phyloP scores from a whole-genome alignment of 164 flowering plant genomes.

The Tetrastigma voinierianum region DNA sequence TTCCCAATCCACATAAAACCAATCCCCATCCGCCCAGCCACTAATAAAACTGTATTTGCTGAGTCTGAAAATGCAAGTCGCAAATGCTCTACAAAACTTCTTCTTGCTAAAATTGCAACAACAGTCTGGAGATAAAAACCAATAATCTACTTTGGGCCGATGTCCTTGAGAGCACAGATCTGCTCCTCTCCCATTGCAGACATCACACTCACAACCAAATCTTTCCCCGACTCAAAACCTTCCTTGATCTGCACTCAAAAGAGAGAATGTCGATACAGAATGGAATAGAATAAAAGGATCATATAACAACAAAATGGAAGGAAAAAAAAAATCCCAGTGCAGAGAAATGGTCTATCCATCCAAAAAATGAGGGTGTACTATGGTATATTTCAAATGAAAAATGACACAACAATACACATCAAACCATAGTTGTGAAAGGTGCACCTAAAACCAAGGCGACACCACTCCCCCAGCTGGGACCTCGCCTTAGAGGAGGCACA shows the following conservation, averaged over 20 bases:
- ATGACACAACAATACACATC: too few species aligned
- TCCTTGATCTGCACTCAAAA: constrained; percentile 29
- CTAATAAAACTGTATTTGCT: neutral
- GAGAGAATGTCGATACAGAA: neutral
- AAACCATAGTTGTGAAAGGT: too few species aligned
- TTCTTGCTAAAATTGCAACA: neutral
- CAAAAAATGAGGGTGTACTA: too few species aligned
- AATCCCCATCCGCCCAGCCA: neutral
- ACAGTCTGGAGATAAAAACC: neutral
- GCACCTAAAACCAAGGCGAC: too few species aligned
- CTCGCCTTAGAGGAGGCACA: too few species aligned
- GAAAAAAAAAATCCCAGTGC: too few species aligned
- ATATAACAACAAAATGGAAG: too few species aligned
- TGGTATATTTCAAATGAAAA: too few species aligned
- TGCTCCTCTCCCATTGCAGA: constrained; percentile 48
- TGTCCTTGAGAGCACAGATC: constrained; percentile 44
- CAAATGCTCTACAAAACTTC: neutral
- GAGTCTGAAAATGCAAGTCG: neutral
- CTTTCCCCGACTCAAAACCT: constrained; percentile 42
- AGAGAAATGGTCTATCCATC: too few species aligned
- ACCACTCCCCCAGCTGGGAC: too few species aligned
- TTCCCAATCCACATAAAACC: neutral
- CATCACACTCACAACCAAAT: constrained; percentile 40
- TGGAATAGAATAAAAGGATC: too few species aligned
- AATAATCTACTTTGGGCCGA: constrained; percentile 29